Conservation (phyloP, 2,329 filamentous ascomycete genomes). For the Xylariaceae sp. region DNA sequence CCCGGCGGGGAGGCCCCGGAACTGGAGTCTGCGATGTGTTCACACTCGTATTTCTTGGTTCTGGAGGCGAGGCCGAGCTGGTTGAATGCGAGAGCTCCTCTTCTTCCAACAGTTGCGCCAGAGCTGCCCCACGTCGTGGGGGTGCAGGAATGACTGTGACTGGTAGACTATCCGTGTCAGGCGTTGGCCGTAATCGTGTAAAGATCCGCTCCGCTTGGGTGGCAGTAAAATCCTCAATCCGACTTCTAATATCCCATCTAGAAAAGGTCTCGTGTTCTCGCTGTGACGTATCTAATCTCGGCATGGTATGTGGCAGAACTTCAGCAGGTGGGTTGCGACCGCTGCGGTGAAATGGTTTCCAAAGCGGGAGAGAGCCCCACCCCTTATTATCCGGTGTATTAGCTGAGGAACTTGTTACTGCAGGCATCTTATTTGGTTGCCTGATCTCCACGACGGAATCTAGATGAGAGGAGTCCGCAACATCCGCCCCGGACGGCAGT, state of each 20-base stretch:
- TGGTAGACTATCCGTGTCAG: conserved; percentile 51
- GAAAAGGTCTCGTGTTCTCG: conserved; percentile 29
- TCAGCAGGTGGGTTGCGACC: conserved; percentile 30
- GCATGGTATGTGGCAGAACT: conserved; percentile 30
- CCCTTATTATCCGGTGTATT: conserved; percentile 9
- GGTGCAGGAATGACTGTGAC: conserved; percentile 59
- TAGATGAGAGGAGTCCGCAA: conserved; percentile 27
- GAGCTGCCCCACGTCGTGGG: conserved; percentile 49
- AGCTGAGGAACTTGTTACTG: conserved; percentile 8
- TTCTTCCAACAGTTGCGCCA: conserved; percentile 54
- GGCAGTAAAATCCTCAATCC: conserved; percentile 57
- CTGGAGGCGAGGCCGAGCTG: not conserved
- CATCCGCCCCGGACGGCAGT: conserved; percentile 35
- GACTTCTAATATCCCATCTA: conserved; percentile 52
- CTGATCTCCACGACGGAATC: conserved; percentile 16
- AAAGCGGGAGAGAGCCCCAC: conserved; percentile 20
- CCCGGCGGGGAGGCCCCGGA: conserved; percentile 12
- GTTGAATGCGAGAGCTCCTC: conserved; percentile 34
- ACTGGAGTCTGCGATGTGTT: conserved; percentile 9
- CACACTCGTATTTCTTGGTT: conserved; percentile 11
- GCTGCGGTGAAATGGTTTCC: conserved; percentile 25
- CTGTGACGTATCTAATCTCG: conserved; percentile 22
- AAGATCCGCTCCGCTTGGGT: conserved; percentile 56
- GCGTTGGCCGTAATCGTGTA: conserved; percentile 50
- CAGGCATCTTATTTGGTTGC: conserved; percentile 13